Percentiles rank a stretch among this genome's conserved stretches.
Evolutionary conservation across 164 flowering plant species (phyloP).

Genomic region (Sedum album): DNA sequence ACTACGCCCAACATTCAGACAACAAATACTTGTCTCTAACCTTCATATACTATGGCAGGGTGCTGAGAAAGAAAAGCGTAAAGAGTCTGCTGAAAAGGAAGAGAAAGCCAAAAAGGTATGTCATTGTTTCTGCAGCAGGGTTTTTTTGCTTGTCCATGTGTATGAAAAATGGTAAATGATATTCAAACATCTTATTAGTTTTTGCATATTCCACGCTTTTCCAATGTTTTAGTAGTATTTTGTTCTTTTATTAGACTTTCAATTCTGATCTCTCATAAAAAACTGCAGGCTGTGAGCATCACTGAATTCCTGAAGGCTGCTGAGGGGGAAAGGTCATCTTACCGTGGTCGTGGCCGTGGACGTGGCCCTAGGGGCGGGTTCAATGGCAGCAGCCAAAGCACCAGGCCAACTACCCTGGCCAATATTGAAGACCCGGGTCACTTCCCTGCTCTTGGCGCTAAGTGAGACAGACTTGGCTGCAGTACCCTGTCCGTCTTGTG

Average conservation of each 20-base stretch:
- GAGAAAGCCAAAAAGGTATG: constrained; percentile 69
- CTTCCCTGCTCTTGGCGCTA: constrained; percentile 30
- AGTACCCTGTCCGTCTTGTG: background rate
- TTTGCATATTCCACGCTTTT: background rate
- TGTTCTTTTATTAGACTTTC: no score
- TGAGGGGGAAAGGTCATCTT: constrained; percentile 58
- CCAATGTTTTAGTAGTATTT: background rate
- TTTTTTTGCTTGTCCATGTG: no score
- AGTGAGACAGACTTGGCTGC: constrained; percentile 13
- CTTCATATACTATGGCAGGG: constrained; percentile 34
- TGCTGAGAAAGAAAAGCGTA: constrained; percentile 65
- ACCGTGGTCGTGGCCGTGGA: constrained; percentile 75
- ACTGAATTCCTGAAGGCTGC: constrained; percentile 88
- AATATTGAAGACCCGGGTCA: constrained; percentile 31
- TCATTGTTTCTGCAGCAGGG: no score
- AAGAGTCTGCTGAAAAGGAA: constrained; percentile 65
- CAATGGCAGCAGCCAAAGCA: constrained; percentile 11
- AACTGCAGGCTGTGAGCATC: constrained; percentile 61
- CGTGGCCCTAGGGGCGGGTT: constrained; percentile 65
- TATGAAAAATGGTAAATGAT: background rate
- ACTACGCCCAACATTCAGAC: background rate
- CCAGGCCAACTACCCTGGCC: constrained; percentile 1
- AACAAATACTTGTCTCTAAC: background rate
- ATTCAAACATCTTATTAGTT: background rate
- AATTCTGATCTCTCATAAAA: background rate